Percentiles rank a stretch among this genome's conserved stretches.
Evolutionary conservation across 2,329 filamentous ascomycete genomes (phyloP).

Genomic region (Thelonectria rubi): DNA sequence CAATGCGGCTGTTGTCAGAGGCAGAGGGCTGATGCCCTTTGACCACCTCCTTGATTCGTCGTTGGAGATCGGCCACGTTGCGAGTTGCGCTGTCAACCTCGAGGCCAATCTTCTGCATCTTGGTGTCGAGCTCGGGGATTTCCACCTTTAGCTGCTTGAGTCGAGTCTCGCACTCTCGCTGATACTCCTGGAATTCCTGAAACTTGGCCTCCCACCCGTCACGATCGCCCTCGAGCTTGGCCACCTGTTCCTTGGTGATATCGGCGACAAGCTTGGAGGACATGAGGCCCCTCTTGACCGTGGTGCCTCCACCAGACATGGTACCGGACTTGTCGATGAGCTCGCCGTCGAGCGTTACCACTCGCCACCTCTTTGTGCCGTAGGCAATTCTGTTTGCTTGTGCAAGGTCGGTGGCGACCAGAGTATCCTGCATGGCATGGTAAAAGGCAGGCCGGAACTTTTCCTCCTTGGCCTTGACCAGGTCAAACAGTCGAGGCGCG

Average conservation of each 20-base stretch:
- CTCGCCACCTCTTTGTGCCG: constrained; percentile 90
- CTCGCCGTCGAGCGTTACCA: constrained; percentile 94
- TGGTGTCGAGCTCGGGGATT: constrained; percentile 86
- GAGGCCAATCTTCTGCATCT: constrained; percentile 88
- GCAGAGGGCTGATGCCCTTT: constrained; percentile 84
- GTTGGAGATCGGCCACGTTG: constrained; percentile 84
- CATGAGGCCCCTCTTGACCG: constrained; percentile 92
- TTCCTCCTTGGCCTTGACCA: constrained; percentile 88
- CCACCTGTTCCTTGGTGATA: constrained; percentile 86
- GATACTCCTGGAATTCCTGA: constrained; percentile 83
- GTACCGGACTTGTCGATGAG: constrained; percentile 98
- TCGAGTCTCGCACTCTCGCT: constrained; percentile 78
- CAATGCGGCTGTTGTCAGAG: constrained; percentile 78
- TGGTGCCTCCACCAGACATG: constrained; percentile 95
- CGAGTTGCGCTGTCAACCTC: constrained; percentile 88
- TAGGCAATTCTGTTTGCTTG: constrained; percentile 98
- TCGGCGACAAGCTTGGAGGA: constrained; percentile 93
- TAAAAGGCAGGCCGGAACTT: constrained; percentile 92
- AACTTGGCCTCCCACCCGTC: constrained; percentile 86
- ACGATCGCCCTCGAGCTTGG: constrained; percentile 85
- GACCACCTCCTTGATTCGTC: constrained; percentile 84
- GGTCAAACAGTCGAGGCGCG: constrained; percentile 90
- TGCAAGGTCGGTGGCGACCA: constrained; percentile 91
- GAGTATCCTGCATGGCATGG: constrained; percentile 91
- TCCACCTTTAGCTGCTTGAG: constrained; percentile 78